Percentiles rank a stretch among this genome's conserved stretches.
These are phyloP conservation scores for Phragmites australis DNA, from an alignment of 176 grass and related monocot species.

Conservation along the genomic window DNA sequence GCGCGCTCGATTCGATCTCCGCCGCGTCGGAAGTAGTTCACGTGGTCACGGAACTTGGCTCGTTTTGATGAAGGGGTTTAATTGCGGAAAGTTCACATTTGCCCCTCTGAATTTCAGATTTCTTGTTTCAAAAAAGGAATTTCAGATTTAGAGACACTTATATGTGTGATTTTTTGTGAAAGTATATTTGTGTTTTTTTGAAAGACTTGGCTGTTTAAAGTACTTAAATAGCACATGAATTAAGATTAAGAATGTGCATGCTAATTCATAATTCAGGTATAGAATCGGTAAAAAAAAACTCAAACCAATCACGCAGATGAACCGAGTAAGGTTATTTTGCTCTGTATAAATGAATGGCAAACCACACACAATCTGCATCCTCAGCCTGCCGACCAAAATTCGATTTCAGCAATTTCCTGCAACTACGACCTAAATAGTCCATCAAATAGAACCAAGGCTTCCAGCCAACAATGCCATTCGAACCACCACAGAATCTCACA, in stretches of 20 bases:
- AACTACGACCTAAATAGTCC: neutral
- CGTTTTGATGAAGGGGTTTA: slow-evolving; percentile 15
- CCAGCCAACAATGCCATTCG: neutral
- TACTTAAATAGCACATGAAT: neutral
- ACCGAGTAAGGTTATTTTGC: neutral
- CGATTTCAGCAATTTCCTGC: neutral
- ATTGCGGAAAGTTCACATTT: neutral
- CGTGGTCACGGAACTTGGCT: slow-evolving; percentile 26
- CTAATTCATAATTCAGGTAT: neutral
- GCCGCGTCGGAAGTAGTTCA: slow-evolving; percentile 37
- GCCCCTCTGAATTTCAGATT: neutral
- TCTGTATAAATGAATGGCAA: too few species aligned
- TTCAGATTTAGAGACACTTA: neutral
- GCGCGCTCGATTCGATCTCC: slow-evolving; percentile 44
- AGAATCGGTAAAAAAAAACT: too few species aligned
- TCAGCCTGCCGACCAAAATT: too few species aligned
- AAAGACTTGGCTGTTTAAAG: neutral
- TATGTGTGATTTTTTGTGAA: too few species aligned
- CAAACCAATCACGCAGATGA: too few species aligned
- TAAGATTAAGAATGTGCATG: neutral
- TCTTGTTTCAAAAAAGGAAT: too few species aligned
- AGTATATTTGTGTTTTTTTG: neutral
- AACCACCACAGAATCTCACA: neutral
- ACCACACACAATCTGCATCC: too few species aligned
- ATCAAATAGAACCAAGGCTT: neutral